Evolutionary conservation across 2,329 filamentous ascomycete genomes (phyloP), one percentile per base, ranked within the genome.

Genomic region (Neofusicoccum parvum): DNA sequence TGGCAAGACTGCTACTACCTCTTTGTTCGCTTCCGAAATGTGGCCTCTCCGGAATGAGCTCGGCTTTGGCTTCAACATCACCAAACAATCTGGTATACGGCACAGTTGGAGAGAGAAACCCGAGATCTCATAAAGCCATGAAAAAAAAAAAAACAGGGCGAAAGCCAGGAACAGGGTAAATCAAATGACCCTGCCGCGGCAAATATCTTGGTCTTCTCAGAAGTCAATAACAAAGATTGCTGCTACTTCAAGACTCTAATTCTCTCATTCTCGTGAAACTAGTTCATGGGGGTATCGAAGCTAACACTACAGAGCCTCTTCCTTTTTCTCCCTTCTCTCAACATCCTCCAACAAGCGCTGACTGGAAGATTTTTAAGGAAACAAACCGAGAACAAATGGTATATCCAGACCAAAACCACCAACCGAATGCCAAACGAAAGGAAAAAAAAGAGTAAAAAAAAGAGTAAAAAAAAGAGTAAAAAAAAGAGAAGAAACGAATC

Each of bases 271-370:
- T 58, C 37, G 27, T 58, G 23, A 27, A 27, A 11, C 43, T 37
- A 9, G 27, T 37, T 20, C 27, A 32, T 36, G 17, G 32, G 41
- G 54, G 56, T 60, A 60, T 60, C 56, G 43, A 60, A 48, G 32
- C 56, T 60, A 17, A 60, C 56, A 48, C 41, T 34, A 36, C 56
- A 60, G 32, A 37, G 15, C 32, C 56, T 39, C 56, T 60, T 34
- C 6, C 15, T 15, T 37, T 15, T n/a, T 60, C n/a, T 7, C 10
- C n/a, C n/a, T 48, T 36, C 43, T 11, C 27, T 7, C 27, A 7
- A 32, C 5, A 32, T 32, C 27, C 5, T 32, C 5, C 27, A 32
- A 32, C 27, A 32, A 32, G 27, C 6, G 27, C 27, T 32, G 27
- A 32, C 27, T 7, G 27, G 6, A 32, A 32, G 1, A 32, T 32